These are phyloP conservation scores for Verticillium tricorpus DNA, from an alignment of 2,329 filamentous ascomycete genomes.

Conservation along the genomic window DNA sequence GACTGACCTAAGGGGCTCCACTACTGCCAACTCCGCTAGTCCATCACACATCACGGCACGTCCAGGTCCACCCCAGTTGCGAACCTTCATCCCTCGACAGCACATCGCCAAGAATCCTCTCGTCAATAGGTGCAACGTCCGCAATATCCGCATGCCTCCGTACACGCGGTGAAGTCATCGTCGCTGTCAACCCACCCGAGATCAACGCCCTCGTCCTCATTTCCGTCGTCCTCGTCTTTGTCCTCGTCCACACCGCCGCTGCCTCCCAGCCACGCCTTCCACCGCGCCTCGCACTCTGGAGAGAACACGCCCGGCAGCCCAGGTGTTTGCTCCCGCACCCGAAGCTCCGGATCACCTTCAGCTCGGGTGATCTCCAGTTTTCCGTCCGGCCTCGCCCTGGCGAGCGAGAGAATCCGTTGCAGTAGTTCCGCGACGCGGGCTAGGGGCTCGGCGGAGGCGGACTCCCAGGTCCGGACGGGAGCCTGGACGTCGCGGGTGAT, in stretches of 20 bases:
- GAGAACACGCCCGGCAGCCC: slow-evolving; percentile 3
- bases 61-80: background rate
- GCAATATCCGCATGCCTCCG: slow-evolving; percentile 11
- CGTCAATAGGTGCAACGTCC: slow-evolving; percentile 9
- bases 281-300: slow-evolving; percentile 2
- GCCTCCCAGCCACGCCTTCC: background rate
- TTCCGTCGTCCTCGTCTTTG: background rate
- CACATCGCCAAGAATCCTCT: background rate
- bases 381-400: background rate
- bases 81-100: background rate
- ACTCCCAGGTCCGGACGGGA: slow-evolving; percentile 31
- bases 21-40: too few species aligned
- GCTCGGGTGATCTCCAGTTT: slow-evolving; percentile 8
- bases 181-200: background rate
- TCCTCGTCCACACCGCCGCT: background rate
- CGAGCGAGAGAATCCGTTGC: slow-evolving; percentile 6
- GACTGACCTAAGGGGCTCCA: too few species aligned
- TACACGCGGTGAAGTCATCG: slow-evolving; percentile 10
- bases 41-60: background rate
- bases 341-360: background rate
- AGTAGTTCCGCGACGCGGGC: slow-evolving; percentile 22
- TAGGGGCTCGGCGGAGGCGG: slow-evolving; percentile 21
- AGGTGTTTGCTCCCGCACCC: slow-evolving; percentile 2
- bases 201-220: background rate
- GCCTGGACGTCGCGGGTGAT: slow-evolving; percentile 24